A percentile compares a stretch with the other conserved stretches of the same genome.
Evolutionary conservation across 2,329 filamentous ascomycete genomes (phyloP).

Genomic region (Cephalotrichum gorgonifer): DNA sequence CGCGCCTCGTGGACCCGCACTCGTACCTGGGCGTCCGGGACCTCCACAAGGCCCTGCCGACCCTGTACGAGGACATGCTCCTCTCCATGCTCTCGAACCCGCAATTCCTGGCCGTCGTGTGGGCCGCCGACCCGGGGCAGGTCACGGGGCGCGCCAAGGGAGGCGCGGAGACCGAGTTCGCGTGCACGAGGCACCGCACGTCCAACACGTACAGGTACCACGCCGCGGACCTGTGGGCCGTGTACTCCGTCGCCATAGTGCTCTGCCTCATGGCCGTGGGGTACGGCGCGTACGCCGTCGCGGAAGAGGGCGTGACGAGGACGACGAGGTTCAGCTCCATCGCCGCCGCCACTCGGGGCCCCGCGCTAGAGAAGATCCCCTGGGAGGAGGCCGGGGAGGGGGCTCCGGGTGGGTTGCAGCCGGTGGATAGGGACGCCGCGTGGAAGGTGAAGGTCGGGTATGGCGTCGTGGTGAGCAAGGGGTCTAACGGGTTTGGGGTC

Average conservation of each 20-base stretch:
- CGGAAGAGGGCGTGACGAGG: constrained; percentile 20
- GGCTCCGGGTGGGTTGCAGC: constrained; percentile 10
- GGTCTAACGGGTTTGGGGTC: constrained; percentile 1
- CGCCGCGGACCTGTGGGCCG: constrained; percentile 20
- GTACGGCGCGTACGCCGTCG: constrained; percentile 18
- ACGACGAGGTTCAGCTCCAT: constrained; percentile 27
- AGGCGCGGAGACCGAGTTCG: constrained; percentile 14
- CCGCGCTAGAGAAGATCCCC: constrained; percentile 21
- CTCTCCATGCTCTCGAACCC: constrained; percentile 22
- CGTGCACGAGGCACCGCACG: constrained; percentile 16
- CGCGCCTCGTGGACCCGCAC: constrained; percentile 24
- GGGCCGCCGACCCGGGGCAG: constrained; percentile 15
- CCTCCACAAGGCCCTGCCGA: constrained; percentile 14
- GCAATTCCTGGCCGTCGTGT: constrained; percentile 20
- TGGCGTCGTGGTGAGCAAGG: constrained; percentile 1
- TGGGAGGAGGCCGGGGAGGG: constrained; percentile 7
- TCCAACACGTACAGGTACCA: constrained; percentile 18
- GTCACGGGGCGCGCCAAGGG: constrained; percentile 11
- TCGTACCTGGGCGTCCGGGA: constrained; percentile 16
- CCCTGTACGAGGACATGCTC: constrained; percentile 23
- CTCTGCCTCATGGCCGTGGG: constrained; percentile 16
- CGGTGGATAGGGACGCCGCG: no score
- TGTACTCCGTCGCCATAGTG: constrained; percentile 21
- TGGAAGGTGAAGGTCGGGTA: constrained; percentile 2
- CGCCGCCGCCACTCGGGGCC: constrained; percentile 25